Evolutionary conservation across 306 rosid genomes (phyloP).

Genomic region (Vicia villosa): DNA sequence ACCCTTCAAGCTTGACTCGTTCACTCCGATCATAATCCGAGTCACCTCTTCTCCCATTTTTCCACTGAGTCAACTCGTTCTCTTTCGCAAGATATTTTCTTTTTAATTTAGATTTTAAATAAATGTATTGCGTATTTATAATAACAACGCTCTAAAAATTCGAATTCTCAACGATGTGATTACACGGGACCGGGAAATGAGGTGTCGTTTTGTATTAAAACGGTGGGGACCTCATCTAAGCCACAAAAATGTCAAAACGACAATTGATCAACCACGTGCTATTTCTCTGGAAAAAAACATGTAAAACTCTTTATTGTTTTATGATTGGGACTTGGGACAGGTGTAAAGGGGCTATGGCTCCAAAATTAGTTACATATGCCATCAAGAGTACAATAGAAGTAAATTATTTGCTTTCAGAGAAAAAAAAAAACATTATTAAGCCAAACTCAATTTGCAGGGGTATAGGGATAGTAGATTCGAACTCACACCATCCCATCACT

Average conservation of each 20-base stretch:
- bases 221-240: not conserved
- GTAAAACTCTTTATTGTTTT: too few species aligned
- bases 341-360: not conserved
- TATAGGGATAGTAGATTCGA: too few species aligned
- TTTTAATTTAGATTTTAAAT: not conserved
- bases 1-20: conserved; percentile 87
- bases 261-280: not conserved
- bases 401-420: too few species aligned
- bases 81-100: not conserved
- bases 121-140: not conserved
- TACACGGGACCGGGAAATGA: not conserved
- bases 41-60: conserved; percentile 37
- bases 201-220: not conserved
- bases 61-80: conserved; percentile 24
- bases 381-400: too few species aligned
- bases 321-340: not conserved
- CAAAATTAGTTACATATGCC: not conserved
- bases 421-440: too few species aligned
- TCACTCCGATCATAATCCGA: conserved; percentile 82
- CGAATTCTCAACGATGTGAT: not conserved
- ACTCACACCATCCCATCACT: too few species aligned
- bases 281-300: not conserved
- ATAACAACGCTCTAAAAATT: not conserved
- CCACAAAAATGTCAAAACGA: not conserved
- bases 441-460: too few species aligned